phyloP scores from a whole-genome alignment of 2,329 filamentous ascomycete genomes.

The Rugonectria rugulosa region DNA sequence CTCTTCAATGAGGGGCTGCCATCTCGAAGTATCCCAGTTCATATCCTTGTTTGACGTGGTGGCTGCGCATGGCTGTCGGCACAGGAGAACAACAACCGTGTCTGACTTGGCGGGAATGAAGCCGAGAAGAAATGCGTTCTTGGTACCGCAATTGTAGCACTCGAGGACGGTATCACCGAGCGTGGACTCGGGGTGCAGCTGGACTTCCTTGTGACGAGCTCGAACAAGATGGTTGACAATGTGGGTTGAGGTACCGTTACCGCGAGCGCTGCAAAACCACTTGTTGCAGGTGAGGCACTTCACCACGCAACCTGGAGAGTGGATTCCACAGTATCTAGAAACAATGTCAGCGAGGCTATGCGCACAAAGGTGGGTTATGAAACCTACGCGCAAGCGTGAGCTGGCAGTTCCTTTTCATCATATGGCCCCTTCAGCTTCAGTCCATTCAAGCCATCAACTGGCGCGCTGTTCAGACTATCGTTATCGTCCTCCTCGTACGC shows the following conservation, averaged over 20 bases:
- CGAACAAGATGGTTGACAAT: constrained; percentile 98
- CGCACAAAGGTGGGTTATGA: constrained; percentile 12
- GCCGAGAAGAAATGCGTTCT: constrained; percentile 96
- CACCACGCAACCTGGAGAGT: constrained; percentile 93
- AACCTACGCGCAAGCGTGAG: constrained; percentile 94
- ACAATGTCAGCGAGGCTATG: constrained; percentile 34
- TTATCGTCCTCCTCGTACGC: constrained; percentile 83
- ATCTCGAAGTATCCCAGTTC: constrained; percentile 98
- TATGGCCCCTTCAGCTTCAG: constrained; percentile 65
- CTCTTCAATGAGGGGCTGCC: constrained; percentile 97
- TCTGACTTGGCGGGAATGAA: constrained; percentile 99
- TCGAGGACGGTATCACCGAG: constrained; percentile 96
- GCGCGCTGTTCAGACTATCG: constrained; percentile 79
- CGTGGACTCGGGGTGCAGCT: constrained; percentile 90
- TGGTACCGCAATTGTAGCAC: constrained; percentile 99
- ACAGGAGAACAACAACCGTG: constrained; percentile 95
- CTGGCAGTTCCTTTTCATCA: constrained; percentile 88
- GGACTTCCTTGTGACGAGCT: constrained; percentile 97
- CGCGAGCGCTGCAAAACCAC: constrained; percentile 98
- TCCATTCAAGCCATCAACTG: constrained; percentile 77
- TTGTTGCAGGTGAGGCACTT: constrained; percentile 96
- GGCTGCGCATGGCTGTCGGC: constrained; percentile 93
- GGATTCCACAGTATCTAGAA: constrained; percentile 90
- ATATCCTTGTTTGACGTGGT: constrained; percentile 98
- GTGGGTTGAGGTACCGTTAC: constrained; percentile 95